Conservation (phyloP, 164 flowering plant species). For the Paratinospora sagittata region DNA sequence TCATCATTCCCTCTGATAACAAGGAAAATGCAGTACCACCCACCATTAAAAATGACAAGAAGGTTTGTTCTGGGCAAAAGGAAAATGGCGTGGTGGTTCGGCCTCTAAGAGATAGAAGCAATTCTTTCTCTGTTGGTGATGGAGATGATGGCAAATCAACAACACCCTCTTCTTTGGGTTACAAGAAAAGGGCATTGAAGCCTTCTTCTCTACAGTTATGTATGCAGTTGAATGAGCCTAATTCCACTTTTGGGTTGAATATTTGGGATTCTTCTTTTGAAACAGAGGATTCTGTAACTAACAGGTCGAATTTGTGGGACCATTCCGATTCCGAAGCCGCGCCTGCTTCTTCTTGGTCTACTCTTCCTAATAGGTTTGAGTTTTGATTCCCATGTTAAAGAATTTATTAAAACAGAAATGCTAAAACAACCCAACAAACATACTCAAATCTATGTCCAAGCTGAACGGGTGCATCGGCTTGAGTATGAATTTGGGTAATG, state of each 20-base stretch:
- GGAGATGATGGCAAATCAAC: conserved; percentile 21
- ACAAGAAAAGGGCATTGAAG: conserved; percentile 29
- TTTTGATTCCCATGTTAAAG: neutral
- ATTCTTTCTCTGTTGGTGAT: neutral
- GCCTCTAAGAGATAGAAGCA: conserved; percentile 3
- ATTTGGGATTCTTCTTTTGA: conserved; percentile 37
- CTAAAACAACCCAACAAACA: no score
- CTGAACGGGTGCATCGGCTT: no score
- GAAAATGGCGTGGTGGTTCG: conserved; percentile 15
- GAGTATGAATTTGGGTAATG: no score
- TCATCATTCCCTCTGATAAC: conserved; percentile 10
- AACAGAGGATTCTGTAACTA: conserved; percentile 30
- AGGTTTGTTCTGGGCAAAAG: neutral
- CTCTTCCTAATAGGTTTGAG: conserved; percentile 71
- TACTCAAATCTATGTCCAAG: no score
- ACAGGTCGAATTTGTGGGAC: conserved; percentile 61
- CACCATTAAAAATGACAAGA: neutral
- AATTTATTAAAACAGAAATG: no score
- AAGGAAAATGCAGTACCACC: conserved; percentile 39
- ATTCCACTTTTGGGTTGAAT: conserved; percentile 39
- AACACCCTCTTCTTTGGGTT: conserved; percentile 13
- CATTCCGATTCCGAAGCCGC: conserved; percentile 91
- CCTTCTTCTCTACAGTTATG: conserved; percentile 73
- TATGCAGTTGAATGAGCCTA: conserved; percentile 55
- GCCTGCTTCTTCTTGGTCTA: conserved; percentile 94